Percentiles rank a stretch among this genome's conserved stretches.
Conservation (phyloP, 2,329 filamentous ascomycete species). For the Penicillium concentricum region DNA sequence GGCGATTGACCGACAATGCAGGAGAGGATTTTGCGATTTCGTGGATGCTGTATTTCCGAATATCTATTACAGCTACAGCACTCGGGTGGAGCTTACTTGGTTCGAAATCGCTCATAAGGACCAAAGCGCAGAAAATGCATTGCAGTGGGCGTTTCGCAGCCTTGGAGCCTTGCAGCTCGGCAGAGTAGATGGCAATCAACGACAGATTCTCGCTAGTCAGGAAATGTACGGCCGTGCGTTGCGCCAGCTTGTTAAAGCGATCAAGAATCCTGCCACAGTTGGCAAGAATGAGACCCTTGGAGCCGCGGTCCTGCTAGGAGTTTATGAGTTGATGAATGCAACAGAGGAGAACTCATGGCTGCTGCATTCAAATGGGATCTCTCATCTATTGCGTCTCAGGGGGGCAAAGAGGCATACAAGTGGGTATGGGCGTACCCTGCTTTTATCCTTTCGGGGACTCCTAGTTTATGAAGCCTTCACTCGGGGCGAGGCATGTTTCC, state of each 20-base stretch:
- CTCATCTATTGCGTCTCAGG: constrained; percentile 13
- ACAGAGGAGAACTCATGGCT: constrained; percentile 19
- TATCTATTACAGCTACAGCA: constrained; percentile 15
- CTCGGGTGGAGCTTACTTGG: constrained; percentile 19
- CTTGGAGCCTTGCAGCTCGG: constrained; percentile 18
- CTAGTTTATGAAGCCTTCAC: constrained; percentile 19
- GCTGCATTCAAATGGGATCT: constrained; percentile 21
- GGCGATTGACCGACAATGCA: constrained; percentile 13
- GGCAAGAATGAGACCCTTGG: constrained; percentile 17
- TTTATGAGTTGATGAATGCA: constrained; percentile 21
- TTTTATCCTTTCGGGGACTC: constrained; percentile 21
- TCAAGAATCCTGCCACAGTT: constrained; percentile 11
- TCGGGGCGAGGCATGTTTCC: constrained; percentile 19
- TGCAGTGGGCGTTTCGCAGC: constrained; percentile 14
- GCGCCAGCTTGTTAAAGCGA: constrained; percentile 6
- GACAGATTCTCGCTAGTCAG: constrained; percentile 15
- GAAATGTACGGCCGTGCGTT: constrained; percentile 20
- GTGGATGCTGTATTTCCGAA: constrained; percentile 17
- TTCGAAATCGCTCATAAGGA: constrained; percentile 18
- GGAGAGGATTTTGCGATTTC: constrained; percentile 18
- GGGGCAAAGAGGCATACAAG: constrained; percentile 14
- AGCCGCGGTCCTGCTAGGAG: constrained; percentile 17
- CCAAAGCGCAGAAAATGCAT: not conserved
- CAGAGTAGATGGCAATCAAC: constrained; percentile 10
- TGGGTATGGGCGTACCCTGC: constrained; percentile 20